Conservation (phyloP, 148 eudicot species). For the Pouteria glomerata region DNA sequence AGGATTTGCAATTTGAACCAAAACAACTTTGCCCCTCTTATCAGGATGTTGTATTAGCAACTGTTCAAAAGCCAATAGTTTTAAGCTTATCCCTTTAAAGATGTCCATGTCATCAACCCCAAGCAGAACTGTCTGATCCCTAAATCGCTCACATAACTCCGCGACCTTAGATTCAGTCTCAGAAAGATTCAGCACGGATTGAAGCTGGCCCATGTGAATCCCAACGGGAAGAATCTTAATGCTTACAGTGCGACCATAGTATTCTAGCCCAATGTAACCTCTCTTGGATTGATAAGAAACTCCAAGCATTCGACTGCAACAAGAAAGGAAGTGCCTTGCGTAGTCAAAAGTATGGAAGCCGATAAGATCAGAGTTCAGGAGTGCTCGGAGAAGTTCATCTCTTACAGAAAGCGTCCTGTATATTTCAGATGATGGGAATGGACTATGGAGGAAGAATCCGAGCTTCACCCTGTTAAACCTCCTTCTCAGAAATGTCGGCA, state of each 20-base stretch:
- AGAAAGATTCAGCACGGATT: constrained; percentile 57
- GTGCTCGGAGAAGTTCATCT: constrained; percentile 68
- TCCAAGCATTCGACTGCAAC: constrained; percentile 90
- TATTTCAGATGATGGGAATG: constrained; percentile 86
- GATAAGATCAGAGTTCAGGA: constrained; percentile 69
- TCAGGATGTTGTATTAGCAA: constrained; percentile 69
- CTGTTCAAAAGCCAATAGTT: constrained; percentile 78
- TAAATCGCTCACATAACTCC: constrained; percentile 46
- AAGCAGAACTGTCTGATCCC: constrained; percentile 62
- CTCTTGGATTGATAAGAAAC: constrained; percentile 75
- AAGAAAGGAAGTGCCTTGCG: constrained; percentile 83
- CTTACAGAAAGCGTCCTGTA: constrained; percentile 72
- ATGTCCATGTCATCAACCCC: constrained; percentile 97
- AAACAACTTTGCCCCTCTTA: constrained; percentile 58
- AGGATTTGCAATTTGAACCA: constrained; percentile 88
- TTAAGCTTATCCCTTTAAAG: constrained; percentile 80
- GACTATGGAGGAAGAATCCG: constrained; percentile 83
- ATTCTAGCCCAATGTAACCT: constrained; percentile 77
- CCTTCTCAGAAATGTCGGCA: constrained; percentile 70
- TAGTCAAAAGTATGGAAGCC: constrained; percentile 88
- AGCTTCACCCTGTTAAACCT: constrained; percentile 65
- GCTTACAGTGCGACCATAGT: constrained; percentile 81
- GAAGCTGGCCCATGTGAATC: constrained; percentile 78
- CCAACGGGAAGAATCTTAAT: constrained; percentile 88
- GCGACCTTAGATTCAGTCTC: constrained; percentile 56